phyloP scores from a whole-genome alignment of 805 yeast species.

The Sungouiella thailandica region DNA sequence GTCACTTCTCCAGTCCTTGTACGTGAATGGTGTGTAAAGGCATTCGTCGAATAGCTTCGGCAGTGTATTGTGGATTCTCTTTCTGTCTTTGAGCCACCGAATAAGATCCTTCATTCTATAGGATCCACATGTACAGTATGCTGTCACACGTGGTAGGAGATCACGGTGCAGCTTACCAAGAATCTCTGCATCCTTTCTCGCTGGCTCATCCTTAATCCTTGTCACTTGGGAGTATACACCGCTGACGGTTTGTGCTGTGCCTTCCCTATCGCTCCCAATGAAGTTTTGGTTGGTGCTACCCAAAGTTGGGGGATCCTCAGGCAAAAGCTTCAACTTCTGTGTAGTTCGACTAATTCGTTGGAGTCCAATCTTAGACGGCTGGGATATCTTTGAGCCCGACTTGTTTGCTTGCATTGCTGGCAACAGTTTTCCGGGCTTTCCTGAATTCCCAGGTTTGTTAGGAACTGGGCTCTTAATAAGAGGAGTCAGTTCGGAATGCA shows the following conservation, averaged over 20 bases:
- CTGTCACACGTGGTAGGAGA: conserved; percentile 87
- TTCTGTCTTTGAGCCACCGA: conserved; percentile 79
- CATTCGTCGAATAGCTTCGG: conserved; percentile 95
- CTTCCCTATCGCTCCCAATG: conserved; percentile 25
- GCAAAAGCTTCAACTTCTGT: conserved; percentile 67
- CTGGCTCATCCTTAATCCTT: conserved; percentile 79
- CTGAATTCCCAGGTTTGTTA: not conserved
- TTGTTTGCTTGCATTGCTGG: conserved; percentile 17
- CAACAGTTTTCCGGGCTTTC: not conserved
- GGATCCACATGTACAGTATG: conserved; percentile 92
- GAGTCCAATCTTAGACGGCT: conserved; percentile 53
- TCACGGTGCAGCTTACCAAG: conserved; percentile 83
- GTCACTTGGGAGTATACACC: conserved; percentile 81
- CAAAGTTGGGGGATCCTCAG: conserved; percentile 44
- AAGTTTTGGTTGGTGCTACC: conserved; percentile 13
- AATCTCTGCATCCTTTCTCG: conserved; percentile 90
- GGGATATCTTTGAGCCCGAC: conserved; percentile 24
- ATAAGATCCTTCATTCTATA: conserved; percentile 83
- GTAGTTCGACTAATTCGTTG: conserved; percentile 73
- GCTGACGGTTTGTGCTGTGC: conserved; percentile 22
- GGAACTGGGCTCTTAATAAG: not conserved
- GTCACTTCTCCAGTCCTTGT: conserved; percentile 67
- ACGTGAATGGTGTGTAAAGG: conserved; percentile 83
- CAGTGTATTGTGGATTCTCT: conserved; percentile 64
- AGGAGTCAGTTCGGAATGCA: conserved; percentile 3